phyloP scores from a whole-genome alignment of 306 rosid species.

The Vigna nakashimae region DNA sequence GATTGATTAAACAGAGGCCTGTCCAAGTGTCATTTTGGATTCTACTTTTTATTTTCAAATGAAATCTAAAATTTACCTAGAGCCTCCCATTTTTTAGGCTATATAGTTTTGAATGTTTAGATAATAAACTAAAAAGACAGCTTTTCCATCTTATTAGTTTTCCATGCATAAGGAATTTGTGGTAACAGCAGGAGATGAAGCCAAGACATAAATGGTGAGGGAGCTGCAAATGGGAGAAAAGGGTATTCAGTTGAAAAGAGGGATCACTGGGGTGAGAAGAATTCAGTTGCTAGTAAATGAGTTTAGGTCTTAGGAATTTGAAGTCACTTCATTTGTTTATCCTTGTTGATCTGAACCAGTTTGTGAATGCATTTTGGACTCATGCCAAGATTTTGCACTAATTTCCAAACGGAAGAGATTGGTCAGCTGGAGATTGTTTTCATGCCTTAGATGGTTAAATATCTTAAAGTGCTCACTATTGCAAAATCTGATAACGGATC shows the following conservation, averaged over 20 bases:
- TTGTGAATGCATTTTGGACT: conserved; percentile 15
- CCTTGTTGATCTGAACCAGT: not conserved
- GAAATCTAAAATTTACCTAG: conserved; percentile 15
- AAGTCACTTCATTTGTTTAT: conserved; percentile 5
- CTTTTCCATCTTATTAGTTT: conserved; percentile 12
- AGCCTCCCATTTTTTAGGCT: not conserved
- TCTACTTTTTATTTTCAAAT: not conserved
- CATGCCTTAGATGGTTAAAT: conserved; percentile 20
- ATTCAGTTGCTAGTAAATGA: conserved; percentile 28
- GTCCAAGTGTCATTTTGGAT: conserved; percentile 6
- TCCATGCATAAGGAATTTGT: conserved; percentile 26
- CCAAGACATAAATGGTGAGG: not conserved
- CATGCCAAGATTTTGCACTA: conserved; percentile 26
- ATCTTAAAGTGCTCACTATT: conserved; percentile 4
- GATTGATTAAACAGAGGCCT: conserved; percentile 7
- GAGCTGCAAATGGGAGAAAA: not conserved
- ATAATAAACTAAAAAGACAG: conserved; percentile 17
- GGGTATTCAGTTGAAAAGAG: conserved; percentile 1
- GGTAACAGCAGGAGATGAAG: conserved; percentile 22
- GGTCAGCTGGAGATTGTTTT: conserved; percentile 9
- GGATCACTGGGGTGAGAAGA: conserved; percentile 17
- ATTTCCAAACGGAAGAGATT: conserved; percentile 16
- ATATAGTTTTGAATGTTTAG: conserved; percentile 12
- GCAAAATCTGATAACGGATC: conserved; percentile 34
- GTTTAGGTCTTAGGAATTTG: conserved; percentile 28